Evolutionary conservation across 139 green algal species (phyloP), one percentile per base, ranked within the genome.

Genomic region (Ettlia oleoabundans): DNA sequence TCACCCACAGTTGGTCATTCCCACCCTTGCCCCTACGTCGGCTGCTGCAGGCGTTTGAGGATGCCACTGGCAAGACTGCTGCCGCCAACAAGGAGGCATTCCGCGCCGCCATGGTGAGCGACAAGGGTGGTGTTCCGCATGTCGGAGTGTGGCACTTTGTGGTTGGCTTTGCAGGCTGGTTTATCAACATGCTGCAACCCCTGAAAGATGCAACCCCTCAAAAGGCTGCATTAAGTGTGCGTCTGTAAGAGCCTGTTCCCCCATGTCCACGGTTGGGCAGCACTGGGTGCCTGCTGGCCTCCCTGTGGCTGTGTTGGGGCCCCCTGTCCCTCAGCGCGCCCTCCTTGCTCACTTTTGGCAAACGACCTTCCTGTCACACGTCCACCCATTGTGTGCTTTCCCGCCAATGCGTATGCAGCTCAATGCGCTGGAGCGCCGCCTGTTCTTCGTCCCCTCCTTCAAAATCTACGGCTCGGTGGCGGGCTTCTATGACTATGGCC

Each of bases 401-500:
- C n/a, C n/a, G n/a, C n/a, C n/a, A n/a, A n/a, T n/a, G n/a, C n/a
- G n/a, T n/a, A 30, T 76, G 51, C 90, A 96, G 91, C 78, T 80
- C 38, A 96, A 95, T 77, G 84, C 90, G 1, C 85, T 99, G 79
- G 94, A 99, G 85, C 88, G 93, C 2, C 89, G 95, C 26, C 86
- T 99, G 37, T 99, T 99, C 87, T 98, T 96, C 91, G 96, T 99
- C 61, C 97, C 97, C 15, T 96, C 92, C 4, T 99, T 98, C 90
- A 97, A 98, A 69, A 99, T 99, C 84, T 99, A 99, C 86, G 96
- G 96, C 82, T 86, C 88, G 22, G 95, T 99, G 40, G 94, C 94
- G 2, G 97, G 97, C 68, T 95, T 99, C 72, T 99, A 98, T 87
- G 97, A 99, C 91, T 99, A 98, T 85, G 97, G 97, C 10, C 97